A percentile compares a stretch with the other conserved stretches of the same genome.
phyloP scores from a whole-genome alignment of 495 filamentous ascomycete genomes.

The Acidomyces sp. region DNA sequence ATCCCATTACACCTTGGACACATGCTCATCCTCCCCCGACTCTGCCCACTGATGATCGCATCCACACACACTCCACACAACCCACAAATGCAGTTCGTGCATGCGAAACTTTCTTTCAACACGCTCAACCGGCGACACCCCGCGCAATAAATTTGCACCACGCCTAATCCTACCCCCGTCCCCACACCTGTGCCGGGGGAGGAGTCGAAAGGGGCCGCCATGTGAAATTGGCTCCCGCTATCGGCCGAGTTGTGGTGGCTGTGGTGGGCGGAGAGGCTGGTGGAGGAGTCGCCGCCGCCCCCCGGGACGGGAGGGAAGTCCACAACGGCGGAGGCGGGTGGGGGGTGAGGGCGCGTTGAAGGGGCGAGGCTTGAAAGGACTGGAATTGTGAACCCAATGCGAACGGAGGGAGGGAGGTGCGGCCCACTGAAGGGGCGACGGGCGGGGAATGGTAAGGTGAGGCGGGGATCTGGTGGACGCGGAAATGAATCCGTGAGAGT shows the following conservation, averaged over 20 bases:
- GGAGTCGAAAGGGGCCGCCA: constrained; percentile 31
- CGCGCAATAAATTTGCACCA: constrained; percentile 78
- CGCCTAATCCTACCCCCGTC: constrained; percentile 18
- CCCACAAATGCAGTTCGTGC: constrained; percentile 88
- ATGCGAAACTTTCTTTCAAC: constrained; percentile 72
- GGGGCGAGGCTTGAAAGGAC: constrained; percentile 70
- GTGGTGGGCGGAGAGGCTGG: constrained; percentile 37
- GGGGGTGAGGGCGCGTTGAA: constrained; percentile 77
- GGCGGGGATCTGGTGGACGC: constrained; percentile 34
- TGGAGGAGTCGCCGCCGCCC: constrained; percentile 58
- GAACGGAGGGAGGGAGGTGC: constrained; percentile 66
- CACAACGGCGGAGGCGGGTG: constrained; percentile 51
- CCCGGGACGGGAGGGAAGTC: constrained; percentile 63
- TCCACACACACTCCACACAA: constrained; percentile 76
- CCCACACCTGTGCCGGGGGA: constrained; percentile 33
- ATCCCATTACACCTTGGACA: constrained; percentile 55
- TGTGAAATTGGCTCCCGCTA: constrained; percentile 46
- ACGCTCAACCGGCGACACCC: constrained; percentile 61
- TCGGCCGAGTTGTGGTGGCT: constrained; percentile 16
- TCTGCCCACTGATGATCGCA: constrained; percentile 48
- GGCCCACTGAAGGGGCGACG: constrained; percentile 44
- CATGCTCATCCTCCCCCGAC: constrained; percentile 38
- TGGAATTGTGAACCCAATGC: constrained; percentile 46
- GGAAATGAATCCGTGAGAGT: no score
- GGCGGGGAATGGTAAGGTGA: constrained; percentile 49